Evolutionary conservation across 2,329 filamentous ascomycete species (phyloP).

Genomic region (Mycosphaerella sp.): DNA sequence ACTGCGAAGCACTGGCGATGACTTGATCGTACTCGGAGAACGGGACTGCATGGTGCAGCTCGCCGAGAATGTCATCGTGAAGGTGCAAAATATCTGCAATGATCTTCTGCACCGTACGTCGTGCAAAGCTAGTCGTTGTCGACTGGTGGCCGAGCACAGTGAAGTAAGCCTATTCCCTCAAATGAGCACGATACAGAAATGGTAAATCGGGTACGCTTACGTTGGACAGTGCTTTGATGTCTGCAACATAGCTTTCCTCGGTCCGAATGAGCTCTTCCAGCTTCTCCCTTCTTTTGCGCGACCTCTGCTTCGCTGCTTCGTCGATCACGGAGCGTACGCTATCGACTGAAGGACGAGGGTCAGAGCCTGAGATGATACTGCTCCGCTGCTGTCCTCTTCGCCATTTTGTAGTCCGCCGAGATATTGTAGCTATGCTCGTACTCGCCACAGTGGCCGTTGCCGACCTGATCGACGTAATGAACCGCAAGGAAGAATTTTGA

Average conservation of each 20-base stretch:
- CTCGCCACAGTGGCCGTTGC: conserved; percentile 72
- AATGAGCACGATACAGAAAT: conserved; percentile 1
- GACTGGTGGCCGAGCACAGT: conserved; percentile 34
- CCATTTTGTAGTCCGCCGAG: conserved; percentile 50
- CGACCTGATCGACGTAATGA: conserved; percentile 74
- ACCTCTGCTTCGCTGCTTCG: conserved; percentile 62
- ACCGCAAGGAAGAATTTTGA: conserved; percentile 69
- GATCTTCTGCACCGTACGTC: conserved; percentile 28
- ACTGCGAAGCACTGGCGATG: conserved; percentile 11
- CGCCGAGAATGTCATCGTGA: conserved; percentile 73
- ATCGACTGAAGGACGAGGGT: conserved; percentile 59
- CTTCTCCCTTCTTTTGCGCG: conserved; percentile 69
- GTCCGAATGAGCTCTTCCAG: conserved; percentile 80
- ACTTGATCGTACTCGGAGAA: conserved; percentile 49
- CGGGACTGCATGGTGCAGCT: conserved; percentile 66
- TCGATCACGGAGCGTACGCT: conserved; percentile 53
- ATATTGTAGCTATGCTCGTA: conserved; percentile 60
- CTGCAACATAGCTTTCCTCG: conserved; percentile 82
- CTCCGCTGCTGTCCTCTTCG: conserved; percentile 55
- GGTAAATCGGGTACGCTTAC: conserved; percentile 46
- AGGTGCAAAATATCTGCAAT: conserved; percentile 68
- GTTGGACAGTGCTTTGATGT: conserved; percentile 79
- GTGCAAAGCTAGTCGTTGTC: conserved; percentile 25
- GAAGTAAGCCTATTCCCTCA: conserved; percentile 37
- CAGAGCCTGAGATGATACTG: conserved; percentile 56